These are phyloP conservation scores for Fusarium humuli DNA, from an alignment of 2,329 filamentous ascomycete genomes.

Conservation along the genomic window DNA sequence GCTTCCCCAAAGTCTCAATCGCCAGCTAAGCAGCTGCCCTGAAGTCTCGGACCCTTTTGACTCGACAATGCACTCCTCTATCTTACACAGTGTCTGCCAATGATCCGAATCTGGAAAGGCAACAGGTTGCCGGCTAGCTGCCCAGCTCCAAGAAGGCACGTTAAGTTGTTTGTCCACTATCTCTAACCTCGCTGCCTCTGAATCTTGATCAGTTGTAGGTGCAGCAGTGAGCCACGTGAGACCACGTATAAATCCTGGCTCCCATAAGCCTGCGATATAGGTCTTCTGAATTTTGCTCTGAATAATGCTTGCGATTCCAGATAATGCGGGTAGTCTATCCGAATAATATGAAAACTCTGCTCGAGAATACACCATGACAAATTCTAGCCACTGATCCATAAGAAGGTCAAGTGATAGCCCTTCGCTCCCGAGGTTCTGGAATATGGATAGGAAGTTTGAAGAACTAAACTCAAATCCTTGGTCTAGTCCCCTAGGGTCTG, in stretches of 20 bases:
- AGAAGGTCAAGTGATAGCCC: fast-evolving
- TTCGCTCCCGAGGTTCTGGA: fast-evolving
- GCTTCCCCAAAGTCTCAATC: too few species aligned
- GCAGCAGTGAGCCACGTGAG: fast-evolving
- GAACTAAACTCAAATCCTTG: too few species aligned
- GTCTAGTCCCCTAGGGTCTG: too few species aligned
- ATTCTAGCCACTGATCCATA: fast-evolving
- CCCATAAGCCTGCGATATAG: fast-evolving
- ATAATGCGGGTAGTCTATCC: neutral
- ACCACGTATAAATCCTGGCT: fast-evolving
- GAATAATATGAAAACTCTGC: fast-evolving
- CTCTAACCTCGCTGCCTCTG: too few species aligned
- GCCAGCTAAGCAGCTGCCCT: too few species aligned
- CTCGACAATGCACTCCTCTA: fast-evolving
- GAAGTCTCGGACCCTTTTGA: too few species aligned
- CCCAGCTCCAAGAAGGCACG: too few species aligned
- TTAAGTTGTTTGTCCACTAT: too few species aligned
- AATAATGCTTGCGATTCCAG: neutral
- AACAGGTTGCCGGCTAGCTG: too few species aligned
- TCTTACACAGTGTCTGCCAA: too few species aligned
- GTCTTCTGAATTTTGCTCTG: neutral
- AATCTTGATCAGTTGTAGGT: fast-evolving
- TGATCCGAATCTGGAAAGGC: too few species aligned
- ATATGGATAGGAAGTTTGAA: fast-evolving
- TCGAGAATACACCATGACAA: fast-evolving